A percentile compares a stretch with the other conserved stretches of the same genome.
Evolutionary conservation across 176 grass and related monocot genomes (phyloP).

Genomic region (Oryza rufipogon): DNA sequence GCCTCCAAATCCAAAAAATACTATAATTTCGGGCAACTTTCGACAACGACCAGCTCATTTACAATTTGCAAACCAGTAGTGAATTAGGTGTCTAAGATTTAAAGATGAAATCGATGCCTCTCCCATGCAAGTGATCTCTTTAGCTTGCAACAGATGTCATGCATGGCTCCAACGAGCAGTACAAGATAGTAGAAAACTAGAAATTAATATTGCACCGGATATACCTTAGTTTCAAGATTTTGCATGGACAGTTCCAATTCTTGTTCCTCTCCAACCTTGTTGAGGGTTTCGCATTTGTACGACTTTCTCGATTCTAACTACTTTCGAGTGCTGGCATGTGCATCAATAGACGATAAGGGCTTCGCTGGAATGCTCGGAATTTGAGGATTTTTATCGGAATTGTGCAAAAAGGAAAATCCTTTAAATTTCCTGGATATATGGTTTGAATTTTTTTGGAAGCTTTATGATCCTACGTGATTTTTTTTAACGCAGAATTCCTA

Average conservation of each 20-base stretch:
- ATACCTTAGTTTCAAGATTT: background rate
- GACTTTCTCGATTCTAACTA: background rate
- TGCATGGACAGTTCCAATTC: background rate
- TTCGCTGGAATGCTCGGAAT: too few species aligned
- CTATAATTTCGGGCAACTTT: conserved; percentile 15
- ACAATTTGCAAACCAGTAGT: background rate
- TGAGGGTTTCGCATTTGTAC: background rate
- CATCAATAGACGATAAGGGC: too few species aligned
- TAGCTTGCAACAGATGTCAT: conserved; percentile 16
- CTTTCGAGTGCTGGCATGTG: background rate
- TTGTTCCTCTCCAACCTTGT: background rate
- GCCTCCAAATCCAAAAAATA: conserved; percentile 37
- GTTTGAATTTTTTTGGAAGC: background rate
- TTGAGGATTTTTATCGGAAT: too few species aligned
- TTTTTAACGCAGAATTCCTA: too few species aligned
- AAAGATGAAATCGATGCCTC: conserved; percentile 32
- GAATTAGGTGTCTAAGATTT: background rate
- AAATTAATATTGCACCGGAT: background rate
- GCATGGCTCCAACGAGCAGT: background rate
- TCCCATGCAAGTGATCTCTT: background rate
- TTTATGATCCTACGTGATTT: too few species aligned
- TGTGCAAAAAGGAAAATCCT: too few species aligned
- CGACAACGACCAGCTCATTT: conserved; percentile 39
- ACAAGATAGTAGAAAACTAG: background rate
- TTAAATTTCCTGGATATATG: too few species aligned